phyloP scores from a whole-genome alignment of 1,139 yeast species.

The Kodamaea sp. region DNA sequence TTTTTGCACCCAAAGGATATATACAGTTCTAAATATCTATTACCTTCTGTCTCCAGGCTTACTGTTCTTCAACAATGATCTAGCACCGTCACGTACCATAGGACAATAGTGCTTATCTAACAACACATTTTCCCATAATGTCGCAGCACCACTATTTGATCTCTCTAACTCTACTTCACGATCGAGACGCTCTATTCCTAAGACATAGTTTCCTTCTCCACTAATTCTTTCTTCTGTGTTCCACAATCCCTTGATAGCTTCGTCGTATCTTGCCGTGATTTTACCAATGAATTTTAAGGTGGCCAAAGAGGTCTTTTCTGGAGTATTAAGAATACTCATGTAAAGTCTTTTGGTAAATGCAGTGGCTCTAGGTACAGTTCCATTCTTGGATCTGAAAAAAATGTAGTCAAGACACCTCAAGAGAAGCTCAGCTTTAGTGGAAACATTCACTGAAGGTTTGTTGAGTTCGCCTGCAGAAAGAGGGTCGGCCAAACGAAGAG shows the following conservation, averaged over 20 bases:
- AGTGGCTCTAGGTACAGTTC: constrained; percentile 69
- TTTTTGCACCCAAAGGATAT: too few species aligned
- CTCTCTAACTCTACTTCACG: constrained; percentile 63
- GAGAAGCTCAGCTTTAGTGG: constrained; percentile 85
- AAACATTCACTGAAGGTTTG: constrained; percentile 76
- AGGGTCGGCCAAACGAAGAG: constrained; percentile 79
- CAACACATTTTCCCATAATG: constrained; percentile 82
- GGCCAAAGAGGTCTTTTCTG: constrained; percentile 86
- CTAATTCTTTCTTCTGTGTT: constrained; percentile 82
- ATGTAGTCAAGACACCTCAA: constrained; percentile 76
- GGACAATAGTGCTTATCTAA: constrained; percentile 84
- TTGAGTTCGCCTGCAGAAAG: constrained; percentile 34
- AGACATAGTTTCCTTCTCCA: constrained; percentile 67
- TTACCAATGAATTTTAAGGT: constrained; percentile 75
- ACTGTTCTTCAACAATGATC: constrained; percentile 47
- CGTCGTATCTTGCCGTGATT: constrained; percentile 63
- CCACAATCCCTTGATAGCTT: constrained; percentile 71
- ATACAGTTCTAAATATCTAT: too few species aligned
- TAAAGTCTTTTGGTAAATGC: constrained; percentile 84
- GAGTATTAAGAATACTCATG: constrained; percentile 66
- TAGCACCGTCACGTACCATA: constrained; percentile 56
- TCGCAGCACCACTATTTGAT: constrained; percentile 83
- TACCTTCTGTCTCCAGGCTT: constrained; percentile 14
- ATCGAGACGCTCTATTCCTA: constrained; percentile 59
- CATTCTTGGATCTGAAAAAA: constrained; percentile 76